Percentiles rank a stretch among this genome's conserved stretches.
phyloP scores from a whole-genome alignment of 495 filamentous ascomycete genomes.

The Talaromyces nanjingensis region DNA sequence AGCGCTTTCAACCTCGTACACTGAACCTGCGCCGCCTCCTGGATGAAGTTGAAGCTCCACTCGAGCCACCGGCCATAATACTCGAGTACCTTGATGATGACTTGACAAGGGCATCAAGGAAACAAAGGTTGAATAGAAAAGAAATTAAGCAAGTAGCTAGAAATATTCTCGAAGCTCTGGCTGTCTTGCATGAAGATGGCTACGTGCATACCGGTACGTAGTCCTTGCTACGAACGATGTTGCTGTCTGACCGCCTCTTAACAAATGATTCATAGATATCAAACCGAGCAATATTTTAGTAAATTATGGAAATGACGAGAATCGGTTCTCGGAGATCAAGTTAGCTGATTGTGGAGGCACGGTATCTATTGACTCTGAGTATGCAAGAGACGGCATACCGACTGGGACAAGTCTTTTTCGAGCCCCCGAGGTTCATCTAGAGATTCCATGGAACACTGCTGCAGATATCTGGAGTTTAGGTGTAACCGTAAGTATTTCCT shows the following conservation, averaged over 20 bases:
- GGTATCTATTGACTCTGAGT: not conserved
- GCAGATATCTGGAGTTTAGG: not conserved
- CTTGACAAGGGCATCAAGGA: constrained; percentile 24
- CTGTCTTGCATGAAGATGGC: not conserved
- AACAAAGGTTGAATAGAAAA: constrained; percentile 18
- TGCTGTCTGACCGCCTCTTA: not conserved
- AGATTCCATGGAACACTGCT: not conserved
- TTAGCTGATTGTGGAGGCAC: not conserved
- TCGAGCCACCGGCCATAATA: constrained; percentile 30
- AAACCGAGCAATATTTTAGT: not conserved
- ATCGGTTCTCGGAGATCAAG: not conserved
- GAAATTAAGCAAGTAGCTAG: not conserved
- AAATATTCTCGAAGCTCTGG: not conserved
- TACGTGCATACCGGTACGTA: not conserved
- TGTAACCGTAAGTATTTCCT: not conserved
- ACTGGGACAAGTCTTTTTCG: not conserved
- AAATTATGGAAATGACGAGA: not conserved
- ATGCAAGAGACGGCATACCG: not conserved
- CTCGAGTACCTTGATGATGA: constrained; percentile 32
- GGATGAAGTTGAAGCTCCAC: constrained; percentile 6
- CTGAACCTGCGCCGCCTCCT: not conserved
- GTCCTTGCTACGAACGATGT: not conserved
- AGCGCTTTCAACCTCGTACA: not conserved
- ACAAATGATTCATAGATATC: not conserved
- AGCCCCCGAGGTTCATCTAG: not conserved